These are phyloP conservation scores for Oxyria digyna DNA, from an alignment of 148 eudicot genomes.

Conservation along the genomic window DNA sequence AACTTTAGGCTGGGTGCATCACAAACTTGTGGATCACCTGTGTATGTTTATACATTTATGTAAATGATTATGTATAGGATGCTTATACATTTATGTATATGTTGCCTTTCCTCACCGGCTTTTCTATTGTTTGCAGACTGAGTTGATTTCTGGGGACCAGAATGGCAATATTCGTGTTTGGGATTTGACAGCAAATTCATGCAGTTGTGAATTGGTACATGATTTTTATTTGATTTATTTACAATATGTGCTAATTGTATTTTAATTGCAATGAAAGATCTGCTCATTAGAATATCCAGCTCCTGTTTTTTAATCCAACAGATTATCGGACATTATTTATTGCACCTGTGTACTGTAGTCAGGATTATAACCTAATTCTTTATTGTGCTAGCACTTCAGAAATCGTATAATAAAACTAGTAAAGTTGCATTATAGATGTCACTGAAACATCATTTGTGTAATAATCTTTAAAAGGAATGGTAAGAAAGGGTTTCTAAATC, in stretches of 20 bases:
- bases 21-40: background rate
- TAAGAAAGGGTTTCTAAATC: background rate
- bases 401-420: background rate
- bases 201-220: conserved; percentile 96
- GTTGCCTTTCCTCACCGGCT: background rate
- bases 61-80: background rate
- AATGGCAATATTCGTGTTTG: conserved; percentile 97
- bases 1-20: background rate
- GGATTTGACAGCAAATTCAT: conserved; percentile 97
- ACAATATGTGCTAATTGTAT: background rate
- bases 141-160: conserved; percentile 95
- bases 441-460: background rate
- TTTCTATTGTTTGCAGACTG: conserved; percentile 41
- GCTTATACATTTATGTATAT: background rate
- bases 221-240: background rate
- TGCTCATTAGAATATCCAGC: background rate
- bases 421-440: background rate
- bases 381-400: background rate
- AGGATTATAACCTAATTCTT: background rate
- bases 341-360: background rate
- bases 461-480: background rate
- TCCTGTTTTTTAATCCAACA: background rate
- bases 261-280: background rate
- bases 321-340: background rate
- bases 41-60: background rate